Evolutionary conservation across 495 filamentous ascomycete species (phyloP).

Genomic region (Thozetella sp.): DNA sequence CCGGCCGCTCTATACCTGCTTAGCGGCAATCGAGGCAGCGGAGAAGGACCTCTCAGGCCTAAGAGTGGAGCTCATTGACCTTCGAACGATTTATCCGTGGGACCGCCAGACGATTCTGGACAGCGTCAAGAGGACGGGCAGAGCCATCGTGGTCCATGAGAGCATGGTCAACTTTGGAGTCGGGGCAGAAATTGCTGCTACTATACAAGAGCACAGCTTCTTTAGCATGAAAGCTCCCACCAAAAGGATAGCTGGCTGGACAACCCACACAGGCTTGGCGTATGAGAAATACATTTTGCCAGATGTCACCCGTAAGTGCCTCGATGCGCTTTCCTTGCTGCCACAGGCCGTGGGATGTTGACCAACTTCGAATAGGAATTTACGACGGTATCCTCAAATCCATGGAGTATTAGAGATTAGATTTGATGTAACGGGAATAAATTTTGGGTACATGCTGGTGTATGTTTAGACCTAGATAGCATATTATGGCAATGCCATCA

Average conservation of each 20-base stretch:
- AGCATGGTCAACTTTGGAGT: slow-evolving; percentile 94
- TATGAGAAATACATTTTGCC: slow-evolving; percentile 90
- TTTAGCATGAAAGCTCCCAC: slow-evolving; percentile 88
- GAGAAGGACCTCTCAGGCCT: slow-evolving; percentile 84
- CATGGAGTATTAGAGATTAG: slow-evolving; percentile 45
- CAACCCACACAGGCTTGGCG: slow-evolving; percentile 77
- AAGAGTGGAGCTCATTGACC: slow-evolving; percentile 84
- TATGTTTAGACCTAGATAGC: no score
- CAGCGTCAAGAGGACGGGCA: slow-evolving; percentile 87
- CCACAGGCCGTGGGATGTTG: slow-evolving; percentile 15
- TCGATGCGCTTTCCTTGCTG: background rate
- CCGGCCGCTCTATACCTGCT: slow-evolving; percentile 87
- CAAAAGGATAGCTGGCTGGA: slow-evolving; percentile 90
- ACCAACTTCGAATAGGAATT: slow-evolving; percentile 52
- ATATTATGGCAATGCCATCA: no score
- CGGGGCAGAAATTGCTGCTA: slow-evolving; percentile 92
- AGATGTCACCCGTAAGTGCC: slow-evolving; percentile 82
- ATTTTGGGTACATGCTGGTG: no score
- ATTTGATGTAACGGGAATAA: no score
- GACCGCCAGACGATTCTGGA: slow-evolving; percentile 80
- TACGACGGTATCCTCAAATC: slow-evolving; percentile 54
- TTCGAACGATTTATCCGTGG: slow-evolving; percentile 94
- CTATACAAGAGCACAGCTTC: slow-evolving; percentile 86
- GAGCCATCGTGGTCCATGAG: slow-evolving; percentile 93
- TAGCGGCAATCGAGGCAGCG: slow-evolving; percentile 74